Evolutionary conservation across 129 eudicot species (phyloP), one percentile per base, ranked within the genome.

Genomic region (Lonicera japonica): DNA sequence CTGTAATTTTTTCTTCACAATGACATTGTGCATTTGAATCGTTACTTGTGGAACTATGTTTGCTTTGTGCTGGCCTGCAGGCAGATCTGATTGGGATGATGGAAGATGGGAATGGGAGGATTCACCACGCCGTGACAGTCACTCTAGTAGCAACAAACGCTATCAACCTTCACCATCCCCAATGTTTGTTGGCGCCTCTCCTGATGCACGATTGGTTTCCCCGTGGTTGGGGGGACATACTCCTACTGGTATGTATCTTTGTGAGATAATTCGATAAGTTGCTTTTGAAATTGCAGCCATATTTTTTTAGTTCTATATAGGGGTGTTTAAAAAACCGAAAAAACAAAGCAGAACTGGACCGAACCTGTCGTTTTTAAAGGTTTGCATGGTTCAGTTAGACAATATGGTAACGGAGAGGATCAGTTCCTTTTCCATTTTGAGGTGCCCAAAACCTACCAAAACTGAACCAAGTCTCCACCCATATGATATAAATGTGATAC

Each of bases 141-240:
- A 69, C 38, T 70, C 80, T 25, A 34, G 25, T 73, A 65, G 72
- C 65, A 75, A 70, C 59, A 74, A 73, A 56, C 73, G 54, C 48
- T 59, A 73, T 70, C 75, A 77, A 21, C 81, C 83, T 39, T 77
- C 86, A 45, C 91, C 84, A 23, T 75, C 87, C 25, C 91, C 91
- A 23, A 84, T 84, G 91, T 68, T 84, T 14, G 39, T 77, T 68
- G 84, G 82, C 54, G 79, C 87, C 51, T 84, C 91, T 43, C 91
- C 91, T 7, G 91, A 84, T 80, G 87, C 81, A 66, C 69, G 87
- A 29, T 69, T 80, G 58, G 89, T 83, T 55, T 92, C 96, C 52
- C 99, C 96, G 34, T 92, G 99, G 99, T 70, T 82, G 25, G 94
- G 96, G 38, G 79, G 90, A 16, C 81, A 82, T 57, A 84, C 95